Evolutionary conservation across 306 rosid species (phyloP), one percentile per base, ranked within the genome.

Genomic region (Ormosia semicastrata): DNA sequence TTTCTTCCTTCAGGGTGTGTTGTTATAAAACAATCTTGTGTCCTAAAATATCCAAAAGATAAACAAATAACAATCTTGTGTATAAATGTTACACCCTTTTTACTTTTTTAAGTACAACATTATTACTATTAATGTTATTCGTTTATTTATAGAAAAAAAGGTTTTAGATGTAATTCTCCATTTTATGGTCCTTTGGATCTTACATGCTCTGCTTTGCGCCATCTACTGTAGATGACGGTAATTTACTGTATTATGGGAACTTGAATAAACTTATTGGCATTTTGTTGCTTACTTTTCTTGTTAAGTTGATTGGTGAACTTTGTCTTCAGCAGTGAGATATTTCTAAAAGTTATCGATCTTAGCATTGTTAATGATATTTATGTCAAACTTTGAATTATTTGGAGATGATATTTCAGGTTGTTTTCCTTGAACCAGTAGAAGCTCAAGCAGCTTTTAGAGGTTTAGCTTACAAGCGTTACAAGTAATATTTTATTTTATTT

Each of bases 381-480:
- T 72, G 68, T 57, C 74, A 63, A 56, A 63, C 66, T 78, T 78
- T 82, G 62, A 85, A 46, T 40, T 54, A 15, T 81, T 68, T 69
- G 79, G 89, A 80, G 8, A 52, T 89, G 66, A 83, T 86, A 43
- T 84, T 73, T 80, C 92, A 95, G 99, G 90, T 89, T 86, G 90
- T 95, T 49, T 95, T 90, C 84, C 91, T 95, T 40, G 98, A 95
- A 86, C 88, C 98, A 60, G 87, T 91, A 8, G 97, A 85, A 69
- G 96, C 98, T 77, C 90, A 92, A 56, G 89, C 90, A 56, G 98
- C 99, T 54, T 89, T 89, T 86, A 91, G 87, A 89, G 96, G 96
- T 77, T 89, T 95, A 83, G 89, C 93, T 14, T 95, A 93, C 89
- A 95, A 89, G 89, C 93, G 93, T 43, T 93, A 88, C 85, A 93